Evolutionary conservation across 2,329 filamentous ascomycete species (phyloP), one percentile per base, ranked within the genome.

Genomic region (Trichoderma asperellum): DNA sequence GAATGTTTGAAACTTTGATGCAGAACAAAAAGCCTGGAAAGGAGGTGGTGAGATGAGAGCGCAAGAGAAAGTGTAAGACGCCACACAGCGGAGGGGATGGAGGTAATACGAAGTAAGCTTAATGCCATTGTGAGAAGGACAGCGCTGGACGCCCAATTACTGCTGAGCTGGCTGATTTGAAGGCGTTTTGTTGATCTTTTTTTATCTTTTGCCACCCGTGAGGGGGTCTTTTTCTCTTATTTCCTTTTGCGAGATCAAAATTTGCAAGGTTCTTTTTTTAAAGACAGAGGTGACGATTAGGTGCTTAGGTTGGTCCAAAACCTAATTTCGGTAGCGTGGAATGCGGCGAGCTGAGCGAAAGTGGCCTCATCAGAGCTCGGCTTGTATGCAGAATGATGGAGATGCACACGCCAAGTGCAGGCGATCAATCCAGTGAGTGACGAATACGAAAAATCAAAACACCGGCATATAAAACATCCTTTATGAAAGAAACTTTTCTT

Each of bases 61-160:
- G 16, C 11, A 12, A 47, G 27, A 29, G 24, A 35, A 43, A 29
- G 35, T 11, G 32, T 11, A 32, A 43, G 21, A 40, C 63, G 63
- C 63, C 63, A 67, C 55, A 35, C 3, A 49, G 53, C 53, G 53
- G 63, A 49, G 55, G 55, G 53, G 53, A 49, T 49, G 63, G 63
- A 67, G 63, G 63, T 49, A 67, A 67, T 65, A 67, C 40, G 63
- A 67, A 35, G 63, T 67, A 67, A 67, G 63, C 63, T 67, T 67
- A 67, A 67, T 29, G 63, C 29, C n/a, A 40, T 64, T 34, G 52
- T 55, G 43, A 37, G 6, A 0, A 12, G n/a, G 4, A 24, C 8
- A 2, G 8, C 18, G 47, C 8, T 49, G 47, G 10, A 49, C n/a
- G 47, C 8, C 52, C 52, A 55, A 55, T 55, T 24, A 18, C 16